Evolutionary conservation across 2,329 filamentous ascomycete species (phyloP), one percentile per base, ranked within the genome.

Genomic region (Shiraia sp.): DNA sequence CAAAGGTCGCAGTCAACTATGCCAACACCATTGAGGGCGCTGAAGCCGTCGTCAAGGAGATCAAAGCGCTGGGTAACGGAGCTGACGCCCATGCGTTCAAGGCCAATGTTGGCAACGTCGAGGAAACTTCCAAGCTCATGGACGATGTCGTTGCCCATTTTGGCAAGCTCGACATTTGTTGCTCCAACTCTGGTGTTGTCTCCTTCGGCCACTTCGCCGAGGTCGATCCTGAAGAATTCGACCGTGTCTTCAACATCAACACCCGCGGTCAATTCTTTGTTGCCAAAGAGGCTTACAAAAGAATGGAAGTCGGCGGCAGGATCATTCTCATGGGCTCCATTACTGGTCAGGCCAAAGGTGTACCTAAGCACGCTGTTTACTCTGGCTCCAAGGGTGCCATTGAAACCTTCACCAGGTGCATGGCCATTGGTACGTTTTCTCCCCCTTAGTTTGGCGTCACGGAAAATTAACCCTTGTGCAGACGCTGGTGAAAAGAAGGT

Each of bases 111-210:
- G 77, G 80, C 52, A 74, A 86, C 47, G 79, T 86, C 32, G 68
- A 77, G 45, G 75, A 88, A 69, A 88, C 83, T 53, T 75, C 78
- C 40, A 68, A 71, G 45, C 72, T 88, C 55, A 86, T 88, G 73
- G 75, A 79, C 42, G 69, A 85, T 61, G 83, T 83, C 39, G 74
- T 83, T 49, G 72, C 73, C 55, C 74, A 80, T 66, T 88, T 83
- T 62, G 84, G 84, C 68, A 78, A 81, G 67, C 76, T 88, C 61
- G 76, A 87, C 71, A 85, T 88, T 55, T 84, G 85, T 60, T 82
- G 80, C 75, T 86, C 81, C 63, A 87, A 87, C 76, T 82, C 79
- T 32, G 84, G 78, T 52, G 78, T 78, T 40, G 75, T 78, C 25
- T 74, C 72, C 31, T 78, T 78, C 62, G 75, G 75, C 45, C 75